Base-by-base conservation (phyloP, 306 rosid species). In the Ormosia emarginata region DNA sequence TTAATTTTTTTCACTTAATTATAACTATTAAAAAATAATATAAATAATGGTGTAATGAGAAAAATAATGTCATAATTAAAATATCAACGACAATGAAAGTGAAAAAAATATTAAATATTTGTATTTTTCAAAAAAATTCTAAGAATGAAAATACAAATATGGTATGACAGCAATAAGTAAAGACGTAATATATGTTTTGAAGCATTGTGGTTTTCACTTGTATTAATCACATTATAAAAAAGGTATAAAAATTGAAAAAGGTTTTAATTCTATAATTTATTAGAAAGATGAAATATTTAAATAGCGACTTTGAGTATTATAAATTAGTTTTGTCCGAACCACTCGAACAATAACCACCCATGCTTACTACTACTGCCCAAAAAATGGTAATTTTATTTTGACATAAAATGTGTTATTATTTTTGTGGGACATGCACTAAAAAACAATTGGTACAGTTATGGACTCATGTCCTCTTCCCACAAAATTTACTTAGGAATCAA, bases 101-200 rank as follows among this genome's bases (percentile, higher is more conserved):
- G 82, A 75, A 79, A 39, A 82, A 15, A 79, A 67, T 11, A n/a
- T 74, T 33, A 15, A 79, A 67, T 11, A n/a, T 74, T 33, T 12
- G 4, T 47, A 40, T 7, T 73, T 39, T 77, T 17, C 9, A 12
- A 6, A 32, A 12, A 8, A 44, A 10, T 12, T 61, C 46, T 4
- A n/a, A 8, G 44, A 17, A 13, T 17, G 4, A 72, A 33, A 15
- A 15, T 44, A 18, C 5, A 49, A 71, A 55, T 6, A 13, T 52
- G 36, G 10, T 2, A 36, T 32, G 3, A 8, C 5, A 2, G 4
- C 40, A 34, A 7, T 36, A 34, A 10, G 12, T 12, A 15, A 12
- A 41, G 4, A 56, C 7, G 18, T 67, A 33, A 33, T 55, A 4
- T 2, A 41, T 61, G 67, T 43, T 49, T 18, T 77, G 1, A 78